Base-by-base conservation (phyloP, 2,329 filamentous ascomycete species). In the Endocalyx cinctus region DNA sequence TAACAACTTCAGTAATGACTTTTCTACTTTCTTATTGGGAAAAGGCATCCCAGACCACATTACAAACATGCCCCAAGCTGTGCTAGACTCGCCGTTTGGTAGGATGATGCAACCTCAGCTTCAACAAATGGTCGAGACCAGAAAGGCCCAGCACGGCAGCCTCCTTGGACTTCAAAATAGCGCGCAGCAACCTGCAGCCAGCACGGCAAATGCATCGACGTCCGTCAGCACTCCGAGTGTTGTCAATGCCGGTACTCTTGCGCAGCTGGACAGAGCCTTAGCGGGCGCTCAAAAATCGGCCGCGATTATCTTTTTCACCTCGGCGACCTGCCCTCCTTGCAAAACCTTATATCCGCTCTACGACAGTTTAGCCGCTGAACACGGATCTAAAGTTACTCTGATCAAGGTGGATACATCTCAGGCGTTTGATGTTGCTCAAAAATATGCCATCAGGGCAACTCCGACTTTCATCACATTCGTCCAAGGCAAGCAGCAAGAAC, bases 1-100 rank as follows among this genome's bases (percentile, higher is more conserved):
- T 67, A 98, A 97, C 65, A 96, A 96, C 60, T 98, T 97, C 60
- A 87, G 85, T 4, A 90, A 97, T 53, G 88, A 95, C 41, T 82
- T 97, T 46, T 70, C 87, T 42, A 92, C 86, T 59, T 97, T 97
- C 43, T 69, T 97, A 0, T 68, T 96, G 1, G 90, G 92, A 15
- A 84, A 81, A 47, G 85, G 87, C 3, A 97, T 97, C 39, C 92
- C 92, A 0, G 74, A 81, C 1, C 81, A 94, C 50, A 97, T 98
- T 45, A 75, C 78, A 18, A 87, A 82, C 46, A 80, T 97, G 55
- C 90, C 90, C 0, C 74, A 88, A 51, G 84, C 82, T 1, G 89
- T 97, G 7, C 70, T 97, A 10, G 79, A 84, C 38, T 92, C 87
- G 0, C 87, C 87, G 0, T 84, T 95, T 52, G 92, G 92, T 1